Conservation (phyloP, 257 asterid species). For the Solanum chiquidenum region DNA sequence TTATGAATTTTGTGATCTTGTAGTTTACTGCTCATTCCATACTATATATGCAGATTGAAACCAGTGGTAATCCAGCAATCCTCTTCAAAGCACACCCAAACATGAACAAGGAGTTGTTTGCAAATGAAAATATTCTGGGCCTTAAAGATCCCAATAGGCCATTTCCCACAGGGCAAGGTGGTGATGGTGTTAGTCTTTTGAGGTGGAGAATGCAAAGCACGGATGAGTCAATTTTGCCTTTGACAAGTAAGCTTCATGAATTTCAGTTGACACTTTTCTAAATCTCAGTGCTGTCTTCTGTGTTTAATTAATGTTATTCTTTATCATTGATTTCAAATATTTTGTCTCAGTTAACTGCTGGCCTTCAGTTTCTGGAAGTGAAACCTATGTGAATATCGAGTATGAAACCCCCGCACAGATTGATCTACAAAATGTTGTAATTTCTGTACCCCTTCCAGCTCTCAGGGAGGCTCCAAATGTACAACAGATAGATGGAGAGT, state of each 20-base stretch:
- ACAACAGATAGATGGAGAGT: conserved; percentile 85
- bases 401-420: conserved; percentile 73
- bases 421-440: conserved; percentile 79
- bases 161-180: conserved; percentile 68
- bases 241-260: conserved; percentile 54
- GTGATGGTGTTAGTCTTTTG: conserved; percentile 77
- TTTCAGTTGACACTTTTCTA: not conserved
- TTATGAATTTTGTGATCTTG: not conserved
- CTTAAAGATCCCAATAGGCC: conserved; percentile 74
- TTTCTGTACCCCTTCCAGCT: conserved; percentile 94
- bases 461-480: conserved; percentile 80
- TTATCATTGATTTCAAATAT: conserved; percentile 1
- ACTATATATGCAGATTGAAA: conserved; percentile 50
- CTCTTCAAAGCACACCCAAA: conserved; percentile 88
- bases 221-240: conserved; percentile 77
- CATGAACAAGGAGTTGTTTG: conserved; percentile 73
- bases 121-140: conserved; percentile 71
- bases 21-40: conserved; percentile 2
- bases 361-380: conserved; percentile 91
- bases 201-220: conserved; percentile 93
- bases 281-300: not conserved
- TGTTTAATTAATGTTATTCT: conserved; percentile 1
- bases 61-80: conserved; percentile 73
- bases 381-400: conserved; percentile 82
- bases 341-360: conserved; percentile 71